Conservation (phyloP, 495 filamentous ascomycete species). For the Saxophila tyrrhenica region DNA sequence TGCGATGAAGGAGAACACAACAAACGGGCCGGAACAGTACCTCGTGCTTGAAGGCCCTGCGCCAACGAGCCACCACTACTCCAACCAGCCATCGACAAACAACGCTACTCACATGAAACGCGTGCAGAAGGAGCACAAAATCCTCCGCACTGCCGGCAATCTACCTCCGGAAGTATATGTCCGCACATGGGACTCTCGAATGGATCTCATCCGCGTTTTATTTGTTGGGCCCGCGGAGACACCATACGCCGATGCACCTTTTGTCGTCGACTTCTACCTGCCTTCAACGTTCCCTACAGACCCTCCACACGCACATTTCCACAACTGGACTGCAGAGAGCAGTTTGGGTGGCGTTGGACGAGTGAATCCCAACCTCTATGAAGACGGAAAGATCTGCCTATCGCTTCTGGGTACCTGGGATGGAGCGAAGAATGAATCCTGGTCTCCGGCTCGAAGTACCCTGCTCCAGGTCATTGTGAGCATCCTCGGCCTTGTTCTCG, state of each 20-base stretch:
- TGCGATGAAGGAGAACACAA: background rate
- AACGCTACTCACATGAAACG: conserved; percentile 32
- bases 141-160: conserved; percentile 37
- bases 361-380: conserved; percentile 54
- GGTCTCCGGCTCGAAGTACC: conserved; percentile 40
- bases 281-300: conserved; percentile 34
- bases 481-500: conserved; percentile 48
- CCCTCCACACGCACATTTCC: conserved; percentile 44
- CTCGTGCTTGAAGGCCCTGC: conserved; percentile 14
- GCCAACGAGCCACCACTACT: conserved; percentile 41
- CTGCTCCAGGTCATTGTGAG: conserved; percentile 50
- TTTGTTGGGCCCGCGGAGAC: conserved; percentile 49
- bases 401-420: conserved; percentile 52
- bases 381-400: conserved; percentile 51
- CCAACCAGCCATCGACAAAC: conserved; percentile 9
- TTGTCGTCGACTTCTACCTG: conserved; percentile 48
- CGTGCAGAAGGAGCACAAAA: conserved; percentile 45
- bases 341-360: conserved; percentile 20
- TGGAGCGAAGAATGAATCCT: conserved; percentile 39
- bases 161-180: conserved; percentile 47
- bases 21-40: background rate
- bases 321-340: conserved; percentile 38
- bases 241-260: conserved; percentile 51
- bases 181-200: conserved; percentile 46
- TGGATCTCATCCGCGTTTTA: conserved; percentile 47